Percentiles rank a stretch among this genome's conserved stretches.
Evolutionary conservation across 345 rosid genomes (phyloP).

Genomic region (Cardamine resedifolia): DNA sequence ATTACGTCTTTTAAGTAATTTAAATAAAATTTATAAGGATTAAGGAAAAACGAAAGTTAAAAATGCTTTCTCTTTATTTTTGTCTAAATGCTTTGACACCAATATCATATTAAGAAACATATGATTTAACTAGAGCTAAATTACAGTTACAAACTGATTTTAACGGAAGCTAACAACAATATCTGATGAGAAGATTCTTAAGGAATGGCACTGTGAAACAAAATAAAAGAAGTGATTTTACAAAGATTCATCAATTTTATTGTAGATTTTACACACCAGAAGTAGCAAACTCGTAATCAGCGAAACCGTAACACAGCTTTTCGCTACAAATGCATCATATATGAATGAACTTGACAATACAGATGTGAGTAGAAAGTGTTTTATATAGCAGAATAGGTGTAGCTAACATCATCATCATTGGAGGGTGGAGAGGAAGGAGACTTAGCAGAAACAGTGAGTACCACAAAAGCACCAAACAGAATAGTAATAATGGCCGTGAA

Average conservation of each 20-base stretch:
- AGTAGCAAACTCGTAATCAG: slow-evolving; percentile 24
- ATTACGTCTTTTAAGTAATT: slow-evolving; percentile 41
- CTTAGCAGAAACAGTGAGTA: slow-evolving; percentile 53
- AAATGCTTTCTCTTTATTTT: background rate
- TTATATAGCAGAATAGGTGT: slow-evolving; percentile 57
- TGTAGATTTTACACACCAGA: slow-evolving; percentile 5
- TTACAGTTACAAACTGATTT: background rate
- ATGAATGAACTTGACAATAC: background rate
- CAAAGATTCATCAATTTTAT: background rate
- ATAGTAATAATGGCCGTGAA: slow-evolving; percentile 77
- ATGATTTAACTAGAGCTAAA: background rate
- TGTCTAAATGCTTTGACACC: background rate
- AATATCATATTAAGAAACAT: background rate
- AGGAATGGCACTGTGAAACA: background rate
- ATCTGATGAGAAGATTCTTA: background rate
- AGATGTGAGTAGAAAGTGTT: background rate
- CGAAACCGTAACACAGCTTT: slow-evolving; percentile 4
- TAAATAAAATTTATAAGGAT: background rate
- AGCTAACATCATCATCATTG: slow-evolving; percentile 39
- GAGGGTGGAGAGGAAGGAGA: slow-evolving; percentile 29
- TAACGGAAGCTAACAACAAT: background rate
- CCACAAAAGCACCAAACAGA: slow-evolving; percentile 66
- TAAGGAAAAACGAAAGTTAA: background rate
- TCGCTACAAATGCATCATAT: slow-evolving; percentile 13
- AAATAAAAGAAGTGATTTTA: background rate